Conservation (phyloP, 2,329 filamentous ascomycete genomes). For the Ophiocordyceps robertsii region DNA sequence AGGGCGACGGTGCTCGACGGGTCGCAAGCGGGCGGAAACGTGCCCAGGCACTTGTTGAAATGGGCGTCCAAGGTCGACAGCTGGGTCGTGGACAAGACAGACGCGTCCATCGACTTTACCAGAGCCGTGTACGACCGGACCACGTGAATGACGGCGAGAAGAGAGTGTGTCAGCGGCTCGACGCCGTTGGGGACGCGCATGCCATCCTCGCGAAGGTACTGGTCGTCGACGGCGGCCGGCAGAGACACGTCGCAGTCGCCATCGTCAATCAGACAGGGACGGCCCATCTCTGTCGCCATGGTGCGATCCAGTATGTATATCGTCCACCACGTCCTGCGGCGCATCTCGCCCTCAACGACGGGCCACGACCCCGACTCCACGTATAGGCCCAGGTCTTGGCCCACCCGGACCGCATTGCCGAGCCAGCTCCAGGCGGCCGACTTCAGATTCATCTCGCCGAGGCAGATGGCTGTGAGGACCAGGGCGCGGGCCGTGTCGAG, state of each 20-base stretch:
- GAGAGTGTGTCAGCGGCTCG: constrained; percentile 50
- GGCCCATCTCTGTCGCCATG: constrained; percentile 66
- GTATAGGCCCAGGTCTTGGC: constrained; percentile 75
- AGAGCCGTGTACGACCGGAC: constrained; percentile 65
- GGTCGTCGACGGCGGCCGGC: constrained; percentile 70
- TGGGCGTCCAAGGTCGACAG: constrained; percentile 71
- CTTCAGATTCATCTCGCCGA: constrained; percentile 76
- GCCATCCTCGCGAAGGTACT: constrained; percentile 51
- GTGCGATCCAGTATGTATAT: constrained; percentile 81
- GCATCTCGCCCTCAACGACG: constrained; percentile 70
- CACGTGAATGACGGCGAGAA: constrained; percentile 71
- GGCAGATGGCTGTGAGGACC: constrained; percentile 62
- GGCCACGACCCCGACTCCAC: constrained; percentile 60
- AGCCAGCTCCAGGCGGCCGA: constrained; percentile 81
- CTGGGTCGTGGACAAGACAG: constrained; percentile 50
- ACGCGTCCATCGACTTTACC: constrained; percentile 54
- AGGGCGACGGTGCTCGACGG: constrained; percentile 52
- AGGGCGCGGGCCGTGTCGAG: constrained; percentile 63
- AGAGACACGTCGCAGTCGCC: constrained; percentile 75
- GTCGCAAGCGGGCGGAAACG: constrained; percentile 65
- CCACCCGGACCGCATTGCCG: constrained; percentile 63
- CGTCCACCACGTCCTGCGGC: constrained; percentile 84
- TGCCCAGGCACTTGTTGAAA: constrained; percentile 59
- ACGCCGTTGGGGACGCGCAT: constrained; percentile 36
- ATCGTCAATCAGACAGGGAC: constrained; percentile 73